Percentiles rank a stretch among this genome's conserved stretches.
Conservation (phyloP, 2,329 filamentous ascomycete species). For the Akanthomyces uredinophilus region DNA sequence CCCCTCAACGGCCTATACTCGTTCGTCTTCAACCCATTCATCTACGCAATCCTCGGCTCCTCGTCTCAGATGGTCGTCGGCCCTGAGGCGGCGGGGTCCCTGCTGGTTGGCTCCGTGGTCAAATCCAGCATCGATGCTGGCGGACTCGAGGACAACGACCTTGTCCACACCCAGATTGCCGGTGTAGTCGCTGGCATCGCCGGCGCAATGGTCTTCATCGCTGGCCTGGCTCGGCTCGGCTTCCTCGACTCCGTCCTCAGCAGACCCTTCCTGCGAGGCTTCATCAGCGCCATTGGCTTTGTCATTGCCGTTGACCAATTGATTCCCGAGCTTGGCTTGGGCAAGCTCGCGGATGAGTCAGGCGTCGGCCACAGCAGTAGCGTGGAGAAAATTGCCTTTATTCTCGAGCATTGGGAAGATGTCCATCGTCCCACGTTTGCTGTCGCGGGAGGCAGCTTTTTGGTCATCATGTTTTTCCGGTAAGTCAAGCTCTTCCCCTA, state of each 20-base stretch:
- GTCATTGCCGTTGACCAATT: slow-evolving; percentile 95
- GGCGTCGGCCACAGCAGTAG: slow-evolving; percentile 79
- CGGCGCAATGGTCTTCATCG: slow-evolving; percentile 81
- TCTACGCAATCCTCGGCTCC: slow-evolving; percentile 88
- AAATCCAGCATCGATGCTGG: slow-evolving; percentile 69
- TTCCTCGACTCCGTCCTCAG: slow-evolving; percentile 94
- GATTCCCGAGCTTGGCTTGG: slow-evolving; percentile 82
- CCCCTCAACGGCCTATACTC: slow-evolving; percentile 91
- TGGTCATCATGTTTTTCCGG: slow-evolving; percentile 86
- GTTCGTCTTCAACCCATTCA: slow-evolving; percentile 85
- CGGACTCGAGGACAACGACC: slow-evolving; percentile 57
- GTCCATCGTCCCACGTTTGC: slow-evolving; percentile 70
- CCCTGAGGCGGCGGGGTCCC: slow-evolving; percentile 87
- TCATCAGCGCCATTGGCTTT: slow-evolving; percentile 95
- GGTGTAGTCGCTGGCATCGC: slow-evolving; percentile 85
- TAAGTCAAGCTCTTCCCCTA: slow-evolving; percentile 34
- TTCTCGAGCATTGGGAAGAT: slow-evolving; percentile 60
- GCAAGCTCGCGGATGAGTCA: slow-evolving; percentile 54
- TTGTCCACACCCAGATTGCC: slow-evolving; percentile 73
- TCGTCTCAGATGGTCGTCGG: slow-evolving; percentile 92
- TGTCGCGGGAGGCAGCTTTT: slow-evolving; percentile 74
- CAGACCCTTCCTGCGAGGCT: slow-evolving; percentile 84
- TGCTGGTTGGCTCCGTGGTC: slow-evolving; percentile 84
- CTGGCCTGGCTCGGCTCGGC: slow-evolving; percentile 77
- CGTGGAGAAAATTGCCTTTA: slow-evolving; percentile 77